These are phyloP conservation scores for Solioccasus polychromus DNA, from an alignment of 768 basidiomycete genomes.

Conservation along the genomic window DNA sequence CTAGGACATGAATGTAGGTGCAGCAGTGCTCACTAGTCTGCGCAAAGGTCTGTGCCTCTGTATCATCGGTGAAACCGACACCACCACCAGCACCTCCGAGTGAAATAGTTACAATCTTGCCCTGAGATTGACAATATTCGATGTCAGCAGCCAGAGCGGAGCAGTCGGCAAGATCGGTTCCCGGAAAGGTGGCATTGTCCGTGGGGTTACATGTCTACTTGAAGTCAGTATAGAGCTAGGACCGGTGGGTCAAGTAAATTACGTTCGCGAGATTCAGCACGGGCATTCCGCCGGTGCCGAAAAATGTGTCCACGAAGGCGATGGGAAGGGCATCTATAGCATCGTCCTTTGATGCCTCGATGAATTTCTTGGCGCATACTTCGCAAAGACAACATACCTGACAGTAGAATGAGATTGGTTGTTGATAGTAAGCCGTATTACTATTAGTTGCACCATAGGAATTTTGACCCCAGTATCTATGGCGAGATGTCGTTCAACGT, in stretches of 20 bases:
- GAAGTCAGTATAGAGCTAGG: background rate
- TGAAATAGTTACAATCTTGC: constrained; percentile 47
- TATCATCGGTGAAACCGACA: constrained; percentile 38
- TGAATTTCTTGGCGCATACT: constrained; percentile 2
- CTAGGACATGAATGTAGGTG: constrained; percentile 6
- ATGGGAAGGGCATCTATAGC: constrained; percentile 67
- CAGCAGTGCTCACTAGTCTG: constrained; percentile 15
- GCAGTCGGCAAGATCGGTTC: constrained; percentile 41
- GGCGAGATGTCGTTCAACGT: background rate
- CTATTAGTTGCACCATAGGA: constrained; percentile 61
- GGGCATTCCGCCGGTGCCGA: constrained; percentile 58
- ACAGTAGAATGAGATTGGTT: constrained; percentile 63
- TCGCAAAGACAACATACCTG: constrained; percentile 36
- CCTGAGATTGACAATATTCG: constrained; percentile 41
- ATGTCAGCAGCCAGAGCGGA: constrained; percentile 40
- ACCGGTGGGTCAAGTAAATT: constrained; percentile 15
- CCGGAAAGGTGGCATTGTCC: constrained; percentile 40
- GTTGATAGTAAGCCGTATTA: constrained; percentile 56
- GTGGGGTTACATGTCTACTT: constrained; percentile 41
- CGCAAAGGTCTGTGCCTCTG: constrained; percentile 35
- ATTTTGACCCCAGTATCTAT: constrained; percentile 74
- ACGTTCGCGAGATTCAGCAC: constrained; percentile 70
- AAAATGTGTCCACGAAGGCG: constrained; percentile 68
- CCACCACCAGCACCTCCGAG: constrained; percentile 43
- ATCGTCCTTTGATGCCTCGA: constrained; percentile 44